Evolutionary conservation across 1,284 basidiomycete species (phyloP), one percentile per base, ranked within the genome.

Genomic region (Cutaneotrichosporon mucoides): DNA sequence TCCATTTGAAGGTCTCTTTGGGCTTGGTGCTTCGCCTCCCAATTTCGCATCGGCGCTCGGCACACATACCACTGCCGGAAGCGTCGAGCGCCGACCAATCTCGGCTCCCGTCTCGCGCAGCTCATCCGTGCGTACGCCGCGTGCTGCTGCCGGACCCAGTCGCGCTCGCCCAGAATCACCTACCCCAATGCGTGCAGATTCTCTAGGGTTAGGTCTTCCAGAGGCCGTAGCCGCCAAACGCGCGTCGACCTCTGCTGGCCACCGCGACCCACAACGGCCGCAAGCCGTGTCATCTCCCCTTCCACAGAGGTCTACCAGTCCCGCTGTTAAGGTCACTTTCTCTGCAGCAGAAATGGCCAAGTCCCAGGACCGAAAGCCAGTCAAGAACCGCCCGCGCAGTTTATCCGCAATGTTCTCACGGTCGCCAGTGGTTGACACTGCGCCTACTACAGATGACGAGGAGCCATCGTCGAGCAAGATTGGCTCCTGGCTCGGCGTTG

Each of bases 221-320:
- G 62, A 57, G 8, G 48, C 56, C 13, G 56, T 36, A 13, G 52
- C 44, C 3, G 44, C 40, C 16, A 36, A n/a, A 24, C 49, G 41
- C 15, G 44, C 57, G 6, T 45, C 46, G 6, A 38, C 52, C 12
- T 11, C 57, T 15, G 42, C 11, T 0, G 41, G 24, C 10, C 46
- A 36, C 12, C 53, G 44, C 0, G 50, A 45, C 10, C 34, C 44
- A 1, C 46, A 53, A 6, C 53, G 53, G 16, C 53, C 50, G 10
- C 56, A 65, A 24, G 66, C 71, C 24, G 75, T 77, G 12, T 76
- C 73, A 1, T 72, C 73, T 6, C 75, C 75, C 0, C 53, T 75
- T 8, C 73, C 73, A 1, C 65, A 64, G 4, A 60, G 73, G 1
- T 52, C 69, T 0, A 24, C 51, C 4, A 77, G 71, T 56, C 71